Conservation (phyloP, 23 red algal species). For the Gracilaria caudata region DNA sequence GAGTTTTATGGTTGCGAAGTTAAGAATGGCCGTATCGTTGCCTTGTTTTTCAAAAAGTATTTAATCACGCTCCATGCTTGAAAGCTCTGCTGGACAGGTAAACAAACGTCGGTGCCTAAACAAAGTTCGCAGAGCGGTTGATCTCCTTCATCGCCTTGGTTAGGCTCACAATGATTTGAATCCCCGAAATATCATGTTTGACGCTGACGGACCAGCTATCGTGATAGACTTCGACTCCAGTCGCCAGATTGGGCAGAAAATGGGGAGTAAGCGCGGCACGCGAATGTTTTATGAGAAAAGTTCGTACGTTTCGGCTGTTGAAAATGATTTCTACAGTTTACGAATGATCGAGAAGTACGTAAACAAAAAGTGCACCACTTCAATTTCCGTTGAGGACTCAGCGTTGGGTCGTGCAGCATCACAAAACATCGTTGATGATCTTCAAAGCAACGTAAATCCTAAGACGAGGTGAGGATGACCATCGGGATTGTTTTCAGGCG, state of each 20-base stretch:
- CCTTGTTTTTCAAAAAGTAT: slow-evolving; percentile 13
- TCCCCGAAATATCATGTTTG: slow-evolving; percentile 23
- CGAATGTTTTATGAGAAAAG: background rate
- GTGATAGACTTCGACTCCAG: slow-evolving; percentile 43
- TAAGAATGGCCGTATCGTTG: slow-evolving; percentile 10
- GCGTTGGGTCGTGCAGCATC: too few species aligned
- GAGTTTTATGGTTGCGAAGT: slow-evolving; percentile 39
- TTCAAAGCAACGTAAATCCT: background rate
- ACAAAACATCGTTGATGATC: background rate
- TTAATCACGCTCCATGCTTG: background rate
- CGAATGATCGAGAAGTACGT: background rate
- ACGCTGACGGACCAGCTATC: background rate
- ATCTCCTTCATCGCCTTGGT: background rate
- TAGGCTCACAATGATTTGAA: slow-evolving; percentile 34
- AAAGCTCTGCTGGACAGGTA: background rate
- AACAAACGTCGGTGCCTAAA: background rate
- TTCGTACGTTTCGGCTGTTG: background rate
- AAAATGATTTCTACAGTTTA: slow-evolving; percentile 7
- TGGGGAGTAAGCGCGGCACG: slow-evolving; percentile 27
- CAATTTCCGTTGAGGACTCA: too few species aligned
- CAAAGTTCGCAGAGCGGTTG: background rate
- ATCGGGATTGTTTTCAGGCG: too few species aligned
- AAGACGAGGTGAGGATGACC: too few species aligned
- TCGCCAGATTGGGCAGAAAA: background rate
- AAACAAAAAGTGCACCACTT: background rate